Base-by-base conservation (phyloP, 345 rosid species). In the Arabidopsis suecica region DNA sequence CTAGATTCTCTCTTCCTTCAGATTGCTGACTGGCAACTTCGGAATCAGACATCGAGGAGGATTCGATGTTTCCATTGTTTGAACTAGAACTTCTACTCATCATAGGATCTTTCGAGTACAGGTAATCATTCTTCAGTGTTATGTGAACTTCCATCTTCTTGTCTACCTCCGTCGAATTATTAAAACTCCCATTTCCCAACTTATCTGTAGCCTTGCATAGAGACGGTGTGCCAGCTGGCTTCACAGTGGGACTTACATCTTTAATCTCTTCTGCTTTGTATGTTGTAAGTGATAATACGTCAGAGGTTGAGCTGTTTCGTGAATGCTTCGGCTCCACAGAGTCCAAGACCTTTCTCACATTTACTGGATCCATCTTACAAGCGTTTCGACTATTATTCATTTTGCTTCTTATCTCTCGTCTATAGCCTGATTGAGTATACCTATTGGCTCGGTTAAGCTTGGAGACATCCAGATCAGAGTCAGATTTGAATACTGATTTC, bases 1-100 rank as follows among this genome's bases (percentile, higher is more conserved):
- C 69, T 55, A 81, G 61, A 54, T 80, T 51, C 50, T 84, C 88
- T 83, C 84, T 84, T 74, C 88, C 82, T 74, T 86, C 89, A 68
- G 89, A 85, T 41, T 72, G 97, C 74, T 80, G 94, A 75, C 84
- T 81, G 49, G 86, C 82, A 73, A 87, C 93, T 81, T 92, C 97
- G 42, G 96, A 88, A 77, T 92, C 99, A 68, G 99, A 90, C 9
- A 87, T 80, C 65, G 97, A 89, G 7, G 97, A 88, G 25, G 97
- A 89, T 71, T 84, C 98, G 28, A 80, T 72, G 72, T 84, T 87
- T 68, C 87, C 88, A 45, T 83, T 85, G 73, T 84, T 86, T 67
- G 91, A 92, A 80, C 72, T 92, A 44, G 96, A 87, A 74, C 84
- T 78, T 75, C 88, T 83, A 65, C 86, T 82, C 57, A 69, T 76